These are phyloP conservation scores for Agrocybe praecox DNA, from an alignment of 768 basidiomycete genomes.

Conservation along the genomic window DNA sequence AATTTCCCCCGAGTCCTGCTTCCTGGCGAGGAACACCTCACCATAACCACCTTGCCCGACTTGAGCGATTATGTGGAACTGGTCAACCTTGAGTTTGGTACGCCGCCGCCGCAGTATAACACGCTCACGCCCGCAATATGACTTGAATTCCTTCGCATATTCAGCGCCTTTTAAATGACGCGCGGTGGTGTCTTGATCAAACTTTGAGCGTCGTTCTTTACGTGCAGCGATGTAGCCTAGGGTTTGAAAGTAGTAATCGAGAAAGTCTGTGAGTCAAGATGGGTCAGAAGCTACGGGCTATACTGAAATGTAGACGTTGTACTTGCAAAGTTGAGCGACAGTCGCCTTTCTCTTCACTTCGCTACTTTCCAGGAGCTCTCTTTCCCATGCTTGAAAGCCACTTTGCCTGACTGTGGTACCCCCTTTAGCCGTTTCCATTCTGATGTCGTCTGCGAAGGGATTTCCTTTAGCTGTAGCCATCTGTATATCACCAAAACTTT, in stretches of 20 bases:
- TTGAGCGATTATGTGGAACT: slow-evolving; percentile 98
- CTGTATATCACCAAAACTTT: slow-evolving; percentile 43
- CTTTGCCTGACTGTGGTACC: slow-evolving; percentile 56
- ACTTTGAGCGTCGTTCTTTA: slow-evolving; percentile 80
- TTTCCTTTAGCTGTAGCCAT: slow-evolving; percentile 67
- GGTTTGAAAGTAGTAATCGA: slow-evolving; percentile 97
- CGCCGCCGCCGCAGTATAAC: slow-evolving; percentile 91
- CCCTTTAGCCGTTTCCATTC: slow-evolving; percentile 67
- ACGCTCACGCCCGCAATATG: slow-evolving; percentile 92
- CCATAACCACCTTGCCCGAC: slow-evolving; percentile 99
- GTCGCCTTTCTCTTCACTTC: slow-evolving; percentile 96
- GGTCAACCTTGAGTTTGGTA: slow-evolving; percentile 89
- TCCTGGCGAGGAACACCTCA: slow-evolving; percentile 94
- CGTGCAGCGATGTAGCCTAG: slow-evolving; percentile 88
- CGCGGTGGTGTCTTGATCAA: slow-evolving; percentile 78
- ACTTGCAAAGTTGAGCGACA: slow-evolving; percentile 92
- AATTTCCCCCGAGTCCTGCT: slow-evolving; percentile 94
- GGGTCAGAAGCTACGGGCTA: not conserved
- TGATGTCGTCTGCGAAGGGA: slow-evolving; percentile 54
- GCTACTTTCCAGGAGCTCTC: slow-evolving; percentile 76
- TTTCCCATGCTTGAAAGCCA: slow-evolving; percentile 80
- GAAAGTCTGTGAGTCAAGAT: slow-evolving; percentile 66
- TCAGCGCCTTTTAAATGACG: slow-evolving; percentile 62
- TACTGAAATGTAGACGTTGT: slow-evolving; percentile 2
- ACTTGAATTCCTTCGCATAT: slow-evolving; percentile 82